Percentiles rank a stretch among this genome's conserved stretches.
phyloP scores from a whole-genome alignment of 768 basidiomycete species.

The Collybia nuda region DNA sequence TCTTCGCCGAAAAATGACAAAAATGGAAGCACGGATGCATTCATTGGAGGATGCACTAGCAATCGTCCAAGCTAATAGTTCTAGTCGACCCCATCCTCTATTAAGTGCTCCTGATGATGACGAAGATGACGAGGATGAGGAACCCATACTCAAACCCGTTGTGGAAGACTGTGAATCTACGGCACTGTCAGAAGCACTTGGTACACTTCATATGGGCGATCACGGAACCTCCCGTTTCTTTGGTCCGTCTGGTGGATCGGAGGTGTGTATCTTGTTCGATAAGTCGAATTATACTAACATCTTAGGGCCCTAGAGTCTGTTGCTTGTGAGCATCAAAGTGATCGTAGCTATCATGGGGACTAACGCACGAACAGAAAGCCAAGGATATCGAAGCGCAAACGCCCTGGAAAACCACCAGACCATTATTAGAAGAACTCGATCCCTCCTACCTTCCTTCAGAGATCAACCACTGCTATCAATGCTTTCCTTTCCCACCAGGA shows the following conservation, averaged over 20 bases:
- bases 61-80: conserved; percentile 40
- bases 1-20: conserved; percentile 43
- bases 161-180: conserved; percentile 23
- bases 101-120: conserved; percentile 21
- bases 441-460: conserved; percentile 43
- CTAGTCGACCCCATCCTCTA: conserved; percentile 42
- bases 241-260: conserved; percentile 47
- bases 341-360: not conserved
- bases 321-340: conserved; percentile 27
- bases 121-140: conserved; percentile 31
- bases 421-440: conserved; percentile 36
- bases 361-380: conserved; percentile 16
- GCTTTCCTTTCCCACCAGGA: conserved; percentile 45
- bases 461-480: conserved; percentile 39
- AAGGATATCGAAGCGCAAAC: conserved; percentile 20
- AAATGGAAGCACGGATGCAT: conserved; percentile 50
- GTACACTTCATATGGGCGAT: conserved; percentile 44
- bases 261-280: conserved; percentile 32
- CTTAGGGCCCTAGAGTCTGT: conserved; percentile 31
- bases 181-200: conserved; percentile 33
- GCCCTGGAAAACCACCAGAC: conserved; percentile 8
- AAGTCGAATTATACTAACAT: not conserved
- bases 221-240: conserved; percentile 41
- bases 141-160: conserved; percentile 24
- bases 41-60: conserved; percentile 55